Percentiles rank a stretch among this genome's conserved stretches.
These are phyloP conservation scores for Paspalum vaginatum DNA, from an alignment of 176 grass and related monocot species.

Conservation along the genomic window DNA sequence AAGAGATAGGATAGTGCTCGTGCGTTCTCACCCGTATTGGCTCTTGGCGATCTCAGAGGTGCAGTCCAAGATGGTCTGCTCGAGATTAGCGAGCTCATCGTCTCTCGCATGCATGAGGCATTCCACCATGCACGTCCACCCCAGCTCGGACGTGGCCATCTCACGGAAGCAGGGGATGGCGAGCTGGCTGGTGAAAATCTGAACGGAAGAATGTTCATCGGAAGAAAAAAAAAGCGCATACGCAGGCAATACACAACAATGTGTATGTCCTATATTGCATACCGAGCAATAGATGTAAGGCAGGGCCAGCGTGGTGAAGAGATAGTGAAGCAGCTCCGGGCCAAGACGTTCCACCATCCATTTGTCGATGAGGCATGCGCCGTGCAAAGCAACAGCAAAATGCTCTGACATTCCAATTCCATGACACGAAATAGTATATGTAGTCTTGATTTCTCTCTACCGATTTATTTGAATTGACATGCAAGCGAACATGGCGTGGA, in stretches of 20 bases:
- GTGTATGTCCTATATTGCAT: not conserved
- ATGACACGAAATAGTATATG: too few relatives aligned
- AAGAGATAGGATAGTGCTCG: too few relatives aligned
- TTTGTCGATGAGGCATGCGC: constrained; percentile 12
- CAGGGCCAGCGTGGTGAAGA: constrained; percentile 17
- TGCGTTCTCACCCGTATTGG: constrained; percentile 12
- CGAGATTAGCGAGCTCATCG: not conserved
- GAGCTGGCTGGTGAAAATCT: constrained; percentile 4
- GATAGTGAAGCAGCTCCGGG: not conserved
- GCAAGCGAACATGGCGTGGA: too few relatives aligned
- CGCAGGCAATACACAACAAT: not conserved
- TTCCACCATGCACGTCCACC: not conserved
- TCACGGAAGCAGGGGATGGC: not conserved
- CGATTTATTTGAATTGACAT: too few relatives aligned
- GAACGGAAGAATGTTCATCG: not conserved
- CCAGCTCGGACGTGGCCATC: not conserved
- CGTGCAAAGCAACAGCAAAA: not conserved
- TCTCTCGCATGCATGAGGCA: not conserved
- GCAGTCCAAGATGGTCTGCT: not conserved
- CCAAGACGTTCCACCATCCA: not conserved
- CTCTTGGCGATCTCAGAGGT: not conserved
- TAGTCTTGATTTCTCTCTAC: too few relatives aligned
- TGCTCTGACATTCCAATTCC: not conserved
- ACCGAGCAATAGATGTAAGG: not conserved
- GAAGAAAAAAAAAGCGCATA: too few relatives aligned